phyloP scores from a whole-genome alignment of 768 basidiomycete species.

The Termitomyces sp. region DNA sequence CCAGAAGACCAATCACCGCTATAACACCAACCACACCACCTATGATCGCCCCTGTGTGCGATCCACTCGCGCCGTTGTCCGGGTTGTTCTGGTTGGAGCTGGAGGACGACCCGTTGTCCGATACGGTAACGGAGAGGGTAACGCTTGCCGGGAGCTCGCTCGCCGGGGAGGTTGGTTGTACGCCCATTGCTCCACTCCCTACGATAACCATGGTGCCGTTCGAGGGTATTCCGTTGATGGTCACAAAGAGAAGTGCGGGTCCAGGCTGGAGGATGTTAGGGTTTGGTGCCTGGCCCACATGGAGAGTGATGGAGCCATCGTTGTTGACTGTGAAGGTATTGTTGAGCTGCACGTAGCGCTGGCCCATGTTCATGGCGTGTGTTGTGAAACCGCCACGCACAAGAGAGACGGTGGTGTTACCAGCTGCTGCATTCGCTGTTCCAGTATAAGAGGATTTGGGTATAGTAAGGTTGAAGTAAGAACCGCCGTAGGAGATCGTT shows the following conservation, averaged over 20 bases:
- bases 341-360: slow-evolving; percentile 69
- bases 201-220: slow-evolving; percentile 63
- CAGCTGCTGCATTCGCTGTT: slow-evolving; percentile 62
- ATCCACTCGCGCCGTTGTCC: slow-evolving; percentile 15
- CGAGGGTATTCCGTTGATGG: slow-evolving; percentile 69
- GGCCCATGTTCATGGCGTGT: slow-evolving; percentile 87
- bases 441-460: slow-evolving; percentile 63
- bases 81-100: slow-evolving; percentile 6
- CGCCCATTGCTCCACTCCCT: slow-evolving; percentile 61
- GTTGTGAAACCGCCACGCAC: slow-evolving; percentile 82
- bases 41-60: slow-evolving; percentile 40
- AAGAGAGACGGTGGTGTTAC: slow-evolving; percentile 71
- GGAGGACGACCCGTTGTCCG: slow-evolving; percentile 19
- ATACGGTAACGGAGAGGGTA: slow-evolving; percentile 36
- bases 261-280: slow-evolving; percentile 84
- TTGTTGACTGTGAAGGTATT: slow-evolving; percentile 68
- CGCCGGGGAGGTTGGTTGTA: slow-evolving; percentile 41
- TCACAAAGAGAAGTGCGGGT: slow-evolving; percentile 66
- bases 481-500: slow-evolving; percentile 79
- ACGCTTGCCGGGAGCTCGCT: slow-evolving; percentile 48
- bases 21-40: slow-evolving; percentile 50
- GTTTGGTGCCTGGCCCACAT: slow-evolving; percentile 81
- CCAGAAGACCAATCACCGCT: slow-evolving; percentile 45
- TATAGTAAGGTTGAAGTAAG: slow-evolving; percentile 71
- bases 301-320: slow-evolving; percentile 71